Base-by-base conservation (phyloP, 2,329 filamentous ascomycete genomes). In the Tolypocladium nubicola region DNA sequence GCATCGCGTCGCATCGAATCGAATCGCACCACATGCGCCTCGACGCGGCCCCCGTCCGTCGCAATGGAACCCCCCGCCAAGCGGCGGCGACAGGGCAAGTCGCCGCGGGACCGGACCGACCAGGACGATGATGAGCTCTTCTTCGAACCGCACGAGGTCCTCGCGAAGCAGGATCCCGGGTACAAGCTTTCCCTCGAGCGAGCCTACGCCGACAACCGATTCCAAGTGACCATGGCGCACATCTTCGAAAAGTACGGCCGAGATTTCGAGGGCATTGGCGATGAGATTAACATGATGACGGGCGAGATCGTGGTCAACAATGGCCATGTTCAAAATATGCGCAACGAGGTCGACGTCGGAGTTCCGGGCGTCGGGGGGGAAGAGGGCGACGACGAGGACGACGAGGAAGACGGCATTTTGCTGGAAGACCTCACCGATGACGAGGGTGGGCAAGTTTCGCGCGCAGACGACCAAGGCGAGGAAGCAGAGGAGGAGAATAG, bases 221-320 rank as follows among this genome's bases (percentile, higher is more conserved):
- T 96, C 45, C 93, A 94, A 69, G 86, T 84, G n/a, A 85, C 85
- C 6, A 94, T 96, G 69, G 91, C 96, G 67, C 77, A 83, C 57
- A 96, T 97, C 57, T 96, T 96, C 68, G 83, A 87, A 60, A 97
- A 96, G 70, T 97, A 96, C 69, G 85, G 81, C 56, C 85, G 80
- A 61, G 88, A 97, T 68, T 96, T 96, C 66, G 84, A 85, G 2
- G 88, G 86, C 5, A 79, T 93, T 54, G 91, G 87, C 56, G 93
- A 97, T 70, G 91, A 96, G 73, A 91, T 97, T 65, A 90, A 97
- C 70, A 77, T 96, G 57, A 77, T 79, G 54, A 93, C 89, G 0
- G 91, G 90, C 56, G 78, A 89, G 58, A 85, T 97, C 52, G 79
- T 96, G n/a, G 85, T 97, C 57, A 82, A 97, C 71, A 94, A 96